Evolutionary conservation across 1,139 yeast species (phyloP).

Genomic region (Suhomyces guaymorum): DNA sequence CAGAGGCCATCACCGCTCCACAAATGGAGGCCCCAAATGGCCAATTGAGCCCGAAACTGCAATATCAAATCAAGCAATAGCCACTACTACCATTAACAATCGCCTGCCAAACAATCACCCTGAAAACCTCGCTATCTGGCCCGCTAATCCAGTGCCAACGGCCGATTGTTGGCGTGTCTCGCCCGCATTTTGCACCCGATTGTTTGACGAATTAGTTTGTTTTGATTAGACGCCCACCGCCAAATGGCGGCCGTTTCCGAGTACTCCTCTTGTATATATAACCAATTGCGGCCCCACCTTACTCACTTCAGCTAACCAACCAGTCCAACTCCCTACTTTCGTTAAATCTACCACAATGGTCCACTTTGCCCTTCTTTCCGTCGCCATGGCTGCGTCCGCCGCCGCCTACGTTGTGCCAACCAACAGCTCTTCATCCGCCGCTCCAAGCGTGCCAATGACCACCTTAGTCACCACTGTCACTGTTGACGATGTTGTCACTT

Average conservation of each 20-base stretch:
- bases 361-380: constrained; percentile 14
- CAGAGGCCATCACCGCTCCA: too few relatives aligned
- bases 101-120: not conserved
- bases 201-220: constrained; percentile 3
- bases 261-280: constrained; percentile 9
- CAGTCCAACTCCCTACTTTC: constrained; percentile 22
- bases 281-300: not conserved
- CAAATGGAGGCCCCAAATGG: too few relatives aligned
- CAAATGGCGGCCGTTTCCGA: too few relatives aligned
- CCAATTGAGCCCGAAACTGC: too few relatives aligned
- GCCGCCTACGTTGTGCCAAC: constrained; percentile 9
- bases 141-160: not conserved
- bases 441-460: too few relatives aligned
- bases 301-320: not conserved
- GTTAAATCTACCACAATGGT: constrained; percentile 15
- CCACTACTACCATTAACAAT: not conserved
- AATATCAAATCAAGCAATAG: too few relatives aligned
- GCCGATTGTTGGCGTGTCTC: constrained; percentile 3
- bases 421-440: too few relatives aligned
- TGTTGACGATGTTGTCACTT: constrained; percentile 17
- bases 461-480: constrained; percentile 18
- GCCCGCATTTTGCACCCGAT: constrained; percentile 1
- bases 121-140: not conserved
- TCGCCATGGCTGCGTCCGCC: constrained; percentile 16
- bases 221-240: constrained; percentile 1